A percentile compares a stretch with the other conserved stretches of the same genome.
Conservation (phyloP, 1,139 yeast species). For the Pichia sp. region DNA sequence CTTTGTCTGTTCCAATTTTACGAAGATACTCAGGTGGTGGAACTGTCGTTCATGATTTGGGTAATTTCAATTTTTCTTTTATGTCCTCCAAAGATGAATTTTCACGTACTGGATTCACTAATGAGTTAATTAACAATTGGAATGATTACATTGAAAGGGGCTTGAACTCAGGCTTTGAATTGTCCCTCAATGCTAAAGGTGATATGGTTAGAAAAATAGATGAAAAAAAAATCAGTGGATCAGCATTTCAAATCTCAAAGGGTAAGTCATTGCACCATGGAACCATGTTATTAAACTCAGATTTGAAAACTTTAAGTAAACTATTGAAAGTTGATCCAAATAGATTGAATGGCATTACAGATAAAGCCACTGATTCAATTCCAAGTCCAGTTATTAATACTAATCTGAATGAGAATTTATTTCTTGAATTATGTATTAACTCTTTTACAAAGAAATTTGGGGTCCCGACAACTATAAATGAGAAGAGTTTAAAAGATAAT, state of each 20-base stretch:
- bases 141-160: constrained; percentile 23
- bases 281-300: constrained; percentile 76
- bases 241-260: constrained; percentile 78
- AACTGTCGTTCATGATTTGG: constrained; percentile 91
- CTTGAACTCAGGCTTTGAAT: constrained; percentile 18
- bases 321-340: constrained; percentile 34
- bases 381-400: constrained; percentile 68
- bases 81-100: constrained; percentile 61
- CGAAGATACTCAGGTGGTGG: constrained; percentile 94
- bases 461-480: constrained; percentile 13
- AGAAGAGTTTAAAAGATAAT: constrained; percentile 10
- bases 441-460: constrained; percentile 38
- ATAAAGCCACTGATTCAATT: constrained; percentile 69
- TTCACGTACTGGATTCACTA: constrained; percentile 54
- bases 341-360: constrained; percentile 30
- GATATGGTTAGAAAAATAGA: constrained; percentile 53
- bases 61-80: constrained; percentile 82
- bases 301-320: constrained; percentile 47
- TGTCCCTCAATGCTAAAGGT: constrained; percentile 60
- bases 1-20: constrained; percentile 55
- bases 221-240: constrained; percentile 68
- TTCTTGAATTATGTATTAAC: constrained; percentile 37
- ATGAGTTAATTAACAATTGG: constrained; percentile 42
- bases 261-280: constrained; percentile 94
- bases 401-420: constrained; percentile 36